Evolutionary conservation across 73 alveolate species (phyloP).

Genomic region (Paramecium caudatum): DNA sequence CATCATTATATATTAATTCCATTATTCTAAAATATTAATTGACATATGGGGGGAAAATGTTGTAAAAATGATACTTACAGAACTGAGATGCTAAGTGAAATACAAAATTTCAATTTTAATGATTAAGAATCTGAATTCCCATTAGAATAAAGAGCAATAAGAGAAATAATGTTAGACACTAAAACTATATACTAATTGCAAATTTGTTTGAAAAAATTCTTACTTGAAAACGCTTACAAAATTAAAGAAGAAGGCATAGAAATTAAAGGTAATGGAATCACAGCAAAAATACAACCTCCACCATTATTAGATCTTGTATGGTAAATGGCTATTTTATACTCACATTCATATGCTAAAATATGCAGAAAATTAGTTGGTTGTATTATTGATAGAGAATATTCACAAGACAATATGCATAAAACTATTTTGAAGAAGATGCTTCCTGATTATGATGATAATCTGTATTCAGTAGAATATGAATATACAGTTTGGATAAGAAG

Average conservation of each 20-base stretch:
- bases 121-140: background rate
- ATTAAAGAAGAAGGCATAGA: background rate
- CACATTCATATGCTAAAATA: background rate
- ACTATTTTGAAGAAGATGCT: background rate
- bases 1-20: too few relatives aligned
- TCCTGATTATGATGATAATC: slow-evolving; percentile 26
- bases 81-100: background rate
- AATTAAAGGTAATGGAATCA: background rate
- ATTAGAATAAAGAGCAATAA: background rate
- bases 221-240: background rate
- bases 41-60: slow-evolving; percentile 12
- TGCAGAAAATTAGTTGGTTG: slow-evolving; percentile 18
- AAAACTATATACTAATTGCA: background rate
- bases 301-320: slow-evolving; percentile 32
- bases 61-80: background rate
- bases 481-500: slow-evolving; percentile 8
- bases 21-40: too few relatives aligned
- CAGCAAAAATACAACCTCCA: background rate
- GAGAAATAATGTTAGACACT: slow-evolving; percentile 40
- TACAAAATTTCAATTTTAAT: slow-evolving; percentile 10
- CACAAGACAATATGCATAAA: background rate
- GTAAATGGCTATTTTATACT: slow-evolving; percentile 13
- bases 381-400: slow-evolving; percentile 27
- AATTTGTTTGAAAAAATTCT: slow-evolving; percentile 24
- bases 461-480: slow-evolving; percentile 14